phyloP scores from a whole-genome alignment of 148 eudicot species.

The Arbutus unedo region DNA sequence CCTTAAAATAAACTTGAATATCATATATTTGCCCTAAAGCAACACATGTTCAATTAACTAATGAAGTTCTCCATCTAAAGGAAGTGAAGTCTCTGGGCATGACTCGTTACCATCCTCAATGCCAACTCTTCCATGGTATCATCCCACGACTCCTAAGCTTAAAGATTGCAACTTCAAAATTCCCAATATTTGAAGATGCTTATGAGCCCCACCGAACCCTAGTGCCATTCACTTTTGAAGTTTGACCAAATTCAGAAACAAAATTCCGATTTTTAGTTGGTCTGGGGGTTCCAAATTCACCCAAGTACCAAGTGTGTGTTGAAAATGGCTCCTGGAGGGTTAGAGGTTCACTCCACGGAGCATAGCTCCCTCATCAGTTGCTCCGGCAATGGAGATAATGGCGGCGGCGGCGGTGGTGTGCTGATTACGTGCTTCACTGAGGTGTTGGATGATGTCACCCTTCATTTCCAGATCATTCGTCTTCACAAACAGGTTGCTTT shows the following conservation, averaged over 20 bases:
- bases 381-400: too few species aligned
- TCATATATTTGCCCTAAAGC: too few species aligned
- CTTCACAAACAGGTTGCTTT: slow-evolving; percentile 41
- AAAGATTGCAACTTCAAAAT: too few species aligned
- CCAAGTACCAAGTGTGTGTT: background rate
- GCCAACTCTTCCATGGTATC: too few species aligned
- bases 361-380: background rate
- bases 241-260: background rate
- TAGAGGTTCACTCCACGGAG: background rate
- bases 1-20: too few species aligned
- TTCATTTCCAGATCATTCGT: slow-evolving; percentile 49
- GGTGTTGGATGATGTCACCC: slow-evolving; percentile 25
- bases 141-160: too few species aligned
- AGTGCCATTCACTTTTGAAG: background rate
- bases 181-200: too few species aligned
- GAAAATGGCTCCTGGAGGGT: slow-evolving; percentile 4
- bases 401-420: slow-evolving; percentile 10
- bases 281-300: background rate
- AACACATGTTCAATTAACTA: too few species aligned
- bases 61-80: too few species aligned
- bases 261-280: background rate
- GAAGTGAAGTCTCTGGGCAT: too few species aligned
- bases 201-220: background rate
- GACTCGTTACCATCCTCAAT: too few species aligned
- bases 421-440: slow-evolving; percentile 41